phyloP scores from a whole-genome alignment of 768 basidiomycete species.

The Auricularia heimuer region DNA sequence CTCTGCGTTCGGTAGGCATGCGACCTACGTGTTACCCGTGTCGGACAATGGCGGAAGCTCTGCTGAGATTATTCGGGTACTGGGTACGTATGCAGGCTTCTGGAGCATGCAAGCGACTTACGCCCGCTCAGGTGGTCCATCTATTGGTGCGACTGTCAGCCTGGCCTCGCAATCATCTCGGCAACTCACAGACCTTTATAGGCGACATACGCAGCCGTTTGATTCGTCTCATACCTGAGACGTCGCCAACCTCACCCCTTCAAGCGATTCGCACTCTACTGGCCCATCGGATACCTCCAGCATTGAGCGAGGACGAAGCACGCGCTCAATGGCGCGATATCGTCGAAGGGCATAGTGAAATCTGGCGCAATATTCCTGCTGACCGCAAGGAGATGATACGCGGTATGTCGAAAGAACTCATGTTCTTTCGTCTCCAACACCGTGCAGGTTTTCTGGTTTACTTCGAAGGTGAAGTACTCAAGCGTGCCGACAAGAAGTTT shows the following conservation, averaged over 20 bases:
- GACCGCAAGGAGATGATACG: conserved; percentile 89
- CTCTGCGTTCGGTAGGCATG: conserved; percentile 60
- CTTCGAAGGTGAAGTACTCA: conserved; percentile 81
- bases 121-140: conserved; percentile 51
- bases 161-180: not conserved
- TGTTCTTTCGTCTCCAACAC: not conserved
- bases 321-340: conserved; percentile 89
- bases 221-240: conserved; percentile 72
- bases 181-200: conserved; percentile 18
- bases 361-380: conserved; percentile 81
- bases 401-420: conserved; percentile 36
- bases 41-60: conserved; percentile 95
- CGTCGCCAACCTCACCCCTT: conserved; percentile 48
- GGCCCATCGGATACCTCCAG: conserved; percentile 65
- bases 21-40: conserved; percentile 82
- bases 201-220: conserved; percentile 86
- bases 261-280: conserved; percentile 69
- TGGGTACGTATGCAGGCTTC: conserved; percentile 25
- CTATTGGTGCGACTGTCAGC: conserved; percentile 45
- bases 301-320: conserved; percentile 60
- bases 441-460: conserved; percentile 77
- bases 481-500: conserved; percentile 87
- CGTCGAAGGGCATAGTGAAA: conserved; percentile 70
- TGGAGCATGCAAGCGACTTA: not conserved
- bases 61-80: conserved; percentile 85